Evolutionary conservation across 768 basidiomycete species (phyloP), one percentile per base, ranked within the genome.

Genomic region (Vishniacozyma victoriae): DNA sequence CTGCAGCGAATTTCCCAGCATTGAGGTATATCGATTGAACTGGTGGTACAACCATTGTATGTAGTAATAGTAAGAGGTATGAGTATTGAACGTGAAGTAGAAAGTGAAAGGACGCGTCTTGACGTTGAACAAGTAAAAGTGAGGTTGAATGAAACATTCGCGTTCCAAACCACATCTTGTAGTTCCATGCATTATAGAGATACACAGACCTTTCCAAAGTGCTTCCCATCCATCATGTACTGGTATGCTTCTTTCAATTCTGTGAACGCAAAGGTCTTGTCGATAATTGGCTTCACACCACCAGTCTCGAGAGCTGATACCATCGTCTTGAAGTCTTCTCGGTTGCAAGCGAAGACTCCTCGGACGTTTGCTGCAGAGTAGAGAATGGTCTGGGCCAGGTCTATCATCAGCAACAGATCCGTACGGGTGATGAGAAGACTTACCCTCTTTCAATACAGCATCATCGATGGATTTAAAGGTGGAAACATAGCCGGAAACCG

Each of bases 271-370:
- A 83, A 83, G 0, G 48, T 49, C 60, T 62, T 78, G 73, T 82
- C 77, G 33, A 82, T 65, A 19, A 79, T 73, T 1, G 81, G 82
- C 18, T 67, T 74, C 3, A 80, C 76, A 31, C 69, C 70, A 22
- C 76, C 72, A 1, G 77, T 75, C 13, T 60, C 56, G 35, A 82
- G 72, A 12, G 80, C 72, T 14, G 73, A 70, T 60, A 76, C 78
- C 78, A 82, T 78, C 36, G 76, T 73, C 35, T 76, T 74, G 53
- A 82, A 82, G 79, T 81, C 79, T n/a, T 75, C 71, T n/a, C 80
- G 48, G 42, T 64, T 68, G 43, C 59, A 57, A 15, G 57, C 59
- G 42, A 68, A 68, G 27, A 64, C 61, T 6, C 66, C 66, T 29
- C 66, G 56, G 29, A 63, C 66, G 47, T 54, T 60, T 27, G 78